Conservation (phyloP, 106 monocot species). For the Platanthera guangdongensis region DNA sequence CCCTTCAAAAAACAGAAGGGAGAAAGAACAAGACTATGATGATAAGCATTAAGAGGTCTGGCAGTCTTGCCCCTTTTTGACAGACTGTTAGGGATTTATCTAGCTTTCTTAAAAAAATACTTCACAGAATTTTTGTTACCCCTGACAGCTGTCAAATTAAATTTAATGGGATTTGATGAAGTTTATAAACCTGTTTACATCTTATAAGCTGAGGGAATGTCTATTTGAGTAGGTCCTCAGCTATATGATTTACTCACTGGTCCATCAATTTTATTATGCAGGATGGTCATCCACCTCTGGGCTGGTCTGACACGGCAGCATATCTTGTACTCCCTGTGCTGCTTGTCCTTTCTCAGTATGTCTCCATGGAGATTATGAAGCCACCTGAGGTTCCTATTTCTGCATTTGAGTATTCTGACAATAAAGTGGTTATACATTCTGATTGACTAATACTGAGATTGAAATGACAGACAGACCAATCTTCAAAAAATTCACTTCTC, state of each 20-base stretch:
- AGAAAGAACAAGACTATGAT: no score
- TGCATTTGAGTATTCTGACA: neutral
- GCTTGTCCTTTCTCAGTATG: constrained; percentile 82
- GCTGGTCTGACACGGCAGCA: constrained; percentile 84
- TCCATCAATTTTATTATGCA: constrained; percentile 16
- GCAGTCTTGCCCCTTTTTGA: no score
- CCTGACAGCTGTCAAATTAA: no score
- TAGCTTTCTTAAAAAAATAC: no score
- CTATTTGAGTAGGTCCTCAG: neutral
- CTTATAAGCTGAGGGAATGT: neutral
- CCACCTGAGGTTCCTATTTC: constrained; percentile 71
- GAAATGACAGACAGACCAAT: constrained; percentile 68
- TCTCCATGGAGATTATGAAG: constrained; percentile 97
- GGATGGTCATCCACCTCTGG: constrained; percentile 98
- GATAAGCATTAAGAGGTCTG: no score
- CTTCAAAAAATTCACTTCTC: constrained; percentile 78
- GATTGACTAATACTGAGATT: constrained; percentile 6
- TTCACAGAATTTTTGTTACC: no score
- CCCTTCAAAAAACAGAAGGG: no score
- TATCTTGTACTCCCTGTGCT: constrained; percentile 90
- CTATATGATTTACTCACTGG: neutral
- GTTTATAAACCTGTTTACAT: no score
- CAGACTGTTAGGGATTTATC: no score
- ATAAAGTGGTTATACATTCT: neutral
- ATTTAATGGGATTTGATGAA: no score